Evolutionary conservation across 2,329 filamentous ascomycete genomes (phyloP).

Genomic region (Myotisia sp.): DNA sequence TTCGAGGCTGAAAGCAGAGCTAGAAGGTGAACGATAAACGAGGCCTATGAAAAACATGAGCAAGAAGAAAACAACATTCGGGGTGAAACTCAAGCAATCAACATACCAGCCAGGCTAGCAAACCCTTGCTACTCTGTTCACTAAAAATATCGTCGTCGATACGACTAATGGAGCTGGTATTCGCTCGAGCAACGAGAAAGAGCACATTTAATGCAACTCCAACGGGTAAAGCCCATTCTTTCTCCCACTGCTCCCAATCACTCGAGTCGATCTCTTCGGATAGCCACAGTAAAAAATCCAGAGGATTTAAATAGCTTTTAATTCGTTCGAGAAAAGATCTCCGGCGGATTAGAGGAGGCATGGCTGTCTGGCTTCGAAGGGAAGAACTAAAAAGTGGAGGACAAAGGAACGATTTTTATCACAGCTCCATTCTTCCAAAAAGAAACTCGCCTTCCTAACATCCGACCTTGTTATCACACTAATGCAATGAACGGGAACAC

Average conservation of each 20-base stretch:
- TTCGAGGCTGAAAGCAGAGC: conserved; percentile 56
- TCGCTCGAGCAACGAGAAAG: conserved; percentile 72
- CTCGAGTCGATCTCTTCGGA: conserved; percentile 85
- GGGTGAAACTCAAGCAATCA: too few species aligned
- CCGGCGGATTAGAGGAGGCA: conserved; percentile 71
- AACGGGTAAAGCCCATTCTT: conserved; percentile 58
- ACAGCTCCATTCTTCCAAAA: too few species aligned
- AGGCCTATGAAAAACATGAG: conserved; percentile 44
- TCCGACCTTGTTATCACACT: too few species aligned
- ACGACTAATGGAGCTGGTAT: conserved; percentile 42
- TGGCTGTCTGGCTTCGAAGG: conserved; percentile 28
- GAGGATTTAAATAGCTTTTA: conserved; percentile 64
- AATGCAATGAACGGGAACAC: too few species aligned
- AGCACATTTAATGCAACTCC: conserved; percentile 63
- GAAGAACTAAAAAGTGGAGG: too few species aligned
- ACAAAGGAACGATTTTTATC: too few species aligned
- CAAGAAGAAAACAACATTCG: neutral
- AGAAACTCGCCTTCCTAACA: too few species aligned
- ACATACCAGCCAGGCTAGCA: conserved; percentile 52
- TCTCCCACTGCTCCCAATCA: conserved; percentile 69
- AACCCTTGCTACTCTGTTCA: conserved; percentile 49
- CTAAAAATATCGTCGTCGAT: conserved; percentile 71
- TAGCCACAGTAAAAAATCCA: conserved; percentile 79
- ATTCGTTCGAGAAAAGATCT: conserved; percentile 69
- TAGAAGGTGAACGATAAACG: conserved; percentile 57